Evolutionary conservation across 192 early-diverging fungal species (phyloP), one percentile per base, ranked within the genome.

Genomic region (Entomortierella parvispora): DNA sequence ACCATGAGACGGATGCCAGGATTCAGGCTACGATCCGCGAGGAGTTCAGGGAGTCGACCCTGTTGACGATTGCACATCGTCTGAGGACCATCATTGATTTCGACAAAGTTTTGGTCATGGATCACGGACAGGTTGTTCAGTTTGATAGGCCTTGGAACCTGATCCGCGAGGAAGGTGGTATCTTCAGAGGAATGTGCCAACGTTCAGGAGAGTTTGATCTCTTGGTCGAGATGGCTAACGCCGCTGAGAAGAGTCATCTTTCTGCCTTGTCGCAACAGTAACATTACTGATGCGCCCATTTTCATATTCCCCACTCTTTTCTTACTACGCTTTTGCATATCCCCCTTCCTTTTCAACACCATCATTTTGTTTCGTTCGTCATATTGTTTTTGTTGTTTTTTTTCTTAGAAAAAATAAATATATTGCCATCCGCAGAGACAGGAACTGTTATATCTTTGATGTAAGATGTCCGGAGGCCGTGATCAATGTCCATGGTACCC

Each of bases 1-100:
- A 99, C 67, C 90, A 90, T 66, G 84, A 89, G 56, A 96, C 94
- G 0, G 97, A 99, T 68, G 85, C 85, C n/a, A 82, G 84, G 17
- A 97, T 99, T 79, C 97, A 99, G 84, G 80, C 83, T 8, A 93
- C 96, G 0, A 96, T 99, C 58, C 86, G 91, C 28, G 84, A 88
- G 26, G 84, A 89, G 60, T 94, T 96, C 79, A 85, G 81, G 18
- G 82, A 90, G 44, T 87, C 87, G 32, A 98, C 97, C 0, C 66
- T 98, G 51, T 74, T 99, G 49, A 92, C 90, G 65, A 94, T 99
- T 78, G 97, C 97, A 2, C 97, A 99, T 63, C 88, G 96, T 20
- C 51, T 96, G 50, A 85, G 88, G 58, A 95, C 96, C 2, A 88
- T 97, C n/a, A 92, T 93, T 52, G 92, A 91, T 58, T 96, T 94